Evolutionary conservation across 352 stramenopile genomes (phyloP).

Genomic region (Pythium utonaiense): DNA sequence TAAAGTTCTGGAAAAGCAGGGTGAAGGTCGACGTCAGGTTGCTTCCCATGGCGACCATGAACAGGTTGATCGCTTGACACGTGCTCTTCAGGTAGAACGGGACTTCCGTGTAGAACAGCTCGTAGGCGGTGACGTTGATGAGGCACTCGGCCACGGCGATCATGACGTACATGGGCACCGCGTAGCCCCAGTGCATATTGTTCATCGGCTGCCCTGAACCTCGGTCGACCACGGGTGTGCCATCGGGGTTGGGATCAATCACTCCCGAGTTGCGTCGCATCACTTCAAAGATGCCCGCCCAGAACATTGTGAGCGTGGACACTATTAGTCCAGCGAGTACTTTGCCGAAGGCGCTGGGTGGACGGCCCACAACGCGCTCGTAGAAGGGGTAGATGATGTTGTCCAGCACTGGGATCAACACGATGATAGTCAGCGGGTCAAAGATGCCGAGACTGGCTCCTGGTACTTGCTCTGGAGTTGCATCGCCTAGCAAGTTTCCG

Average conservation of each 20-base stretch:
- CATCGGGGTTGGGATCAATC: constrained; percentile 31
- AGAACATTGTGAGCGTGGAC: constrained; percentile 81
- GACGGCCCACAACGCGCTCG: constrained; percentile 39
- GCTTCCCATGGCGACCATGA: constrained; percentile 86
- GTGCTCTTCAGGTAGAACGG: constrained; percentile 86
- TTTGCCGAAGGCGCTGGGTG: constrained; percentile 76
- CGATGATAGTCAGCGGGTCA: constrained; percentile 81
- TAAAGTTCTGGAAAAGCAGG: constrained; percentile 75
- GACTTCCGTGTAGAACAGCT: constrained; percentile 87
- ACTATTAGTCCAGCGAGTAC: constrained; percentile 71
- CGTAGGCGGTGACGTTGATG: constrained; percentile 87
- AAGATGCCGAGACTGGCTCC: constrained; percentile 82
- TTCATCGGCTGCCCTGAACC: constrained; percentile 76
- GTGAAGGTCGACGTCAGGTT: constrained; percentile 88
- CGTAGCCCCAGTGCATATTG: constrained; percentile 76
- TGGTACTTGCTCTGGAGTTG: constrained; percentile 40
- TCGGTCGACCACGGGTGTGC: constrained; percentile 42
- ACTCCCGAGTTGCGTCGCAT: constrained; percentile 50
- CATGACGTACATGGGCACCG: constrained; percentile 79
- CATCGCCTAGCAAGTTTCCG: constrained; percentile 22
- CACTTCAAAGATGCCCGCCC: constrained; percentile 79
- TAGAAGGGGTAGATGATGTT: constrained; percentile 74
- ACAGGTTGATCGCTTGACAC: constrained; percentile 85
- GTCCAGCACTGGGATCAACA: constrained; percentile 74
- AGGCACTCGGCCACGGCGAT: constrained; percentile 81